phyloP scores from a whole-genome alignment of 1,284 basidiomycete species.

The Cryptococcus sp. region DNA sequence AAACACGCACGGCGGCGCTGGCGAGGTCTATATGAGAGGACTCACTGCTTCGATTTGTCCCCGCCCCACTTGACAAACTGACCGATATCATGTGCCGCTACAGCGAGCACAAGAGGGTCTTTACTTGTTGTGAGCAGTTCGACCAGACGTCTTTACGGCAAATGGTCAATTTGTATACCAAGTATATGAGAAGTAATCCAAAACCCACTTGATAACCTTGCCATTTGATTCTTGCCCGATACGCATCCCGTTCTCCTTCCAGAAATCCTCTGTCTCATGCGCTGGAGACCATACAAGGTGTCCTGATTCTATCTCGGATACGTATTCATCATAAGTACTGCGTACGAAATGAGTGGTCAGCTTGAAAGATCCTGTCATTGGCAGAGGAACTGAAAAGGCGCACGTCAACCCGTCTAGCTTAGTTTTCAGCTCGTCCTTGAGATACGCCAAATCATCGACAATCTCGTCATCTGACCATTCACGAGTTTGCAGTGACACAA shows the following conservation, averaged over 20 bases:
- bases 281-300: conserved; percentile 93
- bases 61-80: conserved; percentile 84
- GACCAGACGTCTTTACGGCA: conserved; percentile 63
- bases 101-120: conserved; percentile 76
- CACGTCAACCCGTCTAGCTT: conserved; percentile 88
- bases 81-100: conserved; percentile 88
- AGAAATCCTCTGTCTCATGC: conserved; percentile 95
- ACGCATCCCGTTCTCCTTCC: conserved; percentile 90
- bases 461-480: conserved; percentile 97
- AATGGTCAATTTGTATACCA: not conserved
- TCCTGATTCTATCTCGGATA: conserved; percentile 83
- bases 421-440: conserved; percentile 75
- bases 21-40: conserved; percentile 2
- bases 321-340: conserved; percentile 95
- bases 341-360: conserved; percentile 3
- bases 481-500: conserved; percentile 75
- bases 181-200: not conserved
- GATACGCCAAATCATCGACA: conserved; percentile 82
- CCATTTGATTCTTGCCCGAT: conserved; percentile 82
- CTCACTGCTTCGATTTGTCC: conserved; percentile 85
- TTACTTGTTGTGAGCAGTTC: conserved; percentile 68
- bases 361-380: not conserved
- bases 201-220: conserved; percentile 71
- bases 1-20: not conserved
- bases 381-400: conserved; percentile 26